phyloP scores from a whole-genome alignment of 257 asterid species.

The Marsdenia floribunda region DNA sequence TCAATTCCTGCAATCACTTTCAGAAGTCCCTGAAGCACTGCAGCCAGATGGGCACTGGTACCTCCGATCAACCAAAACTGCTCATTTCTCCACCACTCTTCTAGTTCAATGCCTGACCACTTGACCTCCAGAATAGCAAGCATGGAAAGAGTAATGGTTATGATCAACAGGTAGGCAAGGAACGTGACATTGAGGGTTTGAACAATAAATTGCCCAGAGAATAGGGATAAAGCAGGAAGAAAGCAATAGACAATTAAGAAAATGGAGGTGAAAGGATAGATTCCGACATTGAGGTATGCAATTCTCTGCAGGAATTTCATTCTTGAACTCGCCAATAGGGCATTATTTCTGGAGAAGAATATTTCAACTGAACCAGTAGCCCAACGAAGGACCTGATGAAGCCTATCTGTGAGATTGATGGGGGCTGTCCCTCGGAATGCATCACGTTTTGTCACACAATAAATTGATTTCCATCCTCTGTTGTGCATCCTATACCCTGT shows the following conservation, averaged over 20 bases:
- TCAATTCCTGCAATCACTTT: slow-evolving; percentile 64
- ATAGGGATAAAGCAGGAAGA: slow-evolving; percentile 62
- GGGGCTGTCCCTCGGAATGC: slow-evolving; percentile 83
- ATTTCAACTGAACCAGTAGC: slow-evolving; percentile 80
- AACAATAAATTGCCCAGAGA: slow-evolving; percentile 72
- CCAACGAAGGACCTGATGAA: slow-evolving; percentile 78
- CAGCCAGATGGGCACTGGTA: slow-evolving; percentile 70
- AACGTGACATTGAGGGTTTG: slow-evolving; percentile 59
- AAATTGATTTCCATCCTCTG: slow-evolving; percentile 65
- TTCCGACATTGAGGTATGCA: slow-evolving; percentile 65
- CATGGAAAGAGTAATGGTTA: slow-evolving; percentile 52
- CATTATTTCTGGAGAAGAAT: slow-evolving; percentile 66
- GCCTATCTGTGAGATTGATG: slow-evolving; percentile 65
- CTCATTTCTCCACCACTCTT: slow-evolving; percentile 75
- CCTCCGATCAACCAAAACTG: slow-evolving; percentile 75
- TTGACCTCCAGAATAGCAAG: slow-evolving; percentile 67
- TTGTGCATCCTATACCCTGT: slow-evolving; percentile 76
- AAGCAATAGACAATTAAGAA: slow-evolving; percentile 63
- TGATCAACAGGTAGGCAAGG: slow-evolving; percentile 47
- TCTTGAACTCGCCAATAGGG: slow-evolving; percentile 49
- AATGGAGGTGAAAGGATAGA: slow-evolving; percentile 61
- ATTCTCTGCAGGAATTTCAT: slow-evolving; percentile 59
- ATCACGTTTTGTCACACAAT: slow-evolving; percentile 65
- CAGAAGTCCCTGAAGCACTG: slow-evolving; percentile 60
- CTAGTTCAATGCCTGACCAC: slow-evolving; percentile 68